Percentiles rank a stretch among this genome's conserved stretches.
phyloP scores from a whole-genome alignment of 192 early-diverging fungal species.

The Backusella macrospora region DNA sequence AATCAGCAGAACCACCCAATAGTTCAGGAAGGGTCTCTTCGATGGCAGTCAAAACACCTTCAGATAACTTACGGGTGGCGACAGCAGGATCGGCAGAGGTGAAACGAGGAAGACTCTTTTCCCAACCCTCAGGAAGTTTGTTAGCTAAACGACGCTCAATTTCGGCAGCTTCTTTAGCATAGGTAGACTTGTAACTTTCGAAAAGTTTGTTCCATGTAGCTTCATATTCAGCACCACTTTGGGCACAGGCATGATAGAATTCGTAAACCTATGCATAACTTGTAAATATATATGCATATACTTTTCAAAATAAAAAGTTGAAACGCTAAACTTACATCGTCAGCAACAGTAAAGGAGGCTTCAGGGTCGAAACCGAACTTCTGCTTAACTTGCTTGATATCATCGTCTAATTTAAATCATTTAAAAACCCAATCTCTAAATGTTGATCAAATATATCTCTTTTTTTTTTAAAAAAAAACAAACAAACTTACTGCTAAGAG shows the following conservation, averaged over 20 bases:
- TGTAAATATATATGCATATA: constrained; percentile 29
- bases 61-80: constrained; percentile 89
- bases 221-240: constrained; percentile 66
- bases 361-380: constrained; percentile 84
- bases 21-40: constrained; percentile 81
- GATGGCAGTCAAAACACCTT: constrained; percentile 80
- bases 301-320: not conserved
- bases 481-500: constrained; percentile 64
- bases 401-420: constrained; percentile 49
- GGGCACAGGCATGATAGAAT: constrained; percentile 53
- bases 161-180: constrained; percentile 70
- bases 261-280: constrained; percentile 56
- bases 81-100: constrained; percentile 76
- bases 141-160: constrained; percentile 73
- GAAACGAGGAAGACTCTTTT: constrained; percentile 71
- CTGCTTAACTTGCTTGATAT: constrained; percentile 80
- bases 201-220: constrained; percentile 77
- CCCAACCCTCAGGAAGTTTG: constrained; percentile 77
- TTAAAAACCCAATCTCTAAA: not conserved
- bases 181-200: constrained; percentile 65
- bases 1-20: constrained; percentile 92
- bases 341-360: constrained; percentile 72
- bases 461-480: not conserved
- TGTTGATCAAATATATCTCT: not conserved
- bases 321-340: constrained; percentile 51